Percentiles rank a stretch among this genome's conserved stretches.
phyloP scores from a whole-genome alignment of 345 rosid genomes.

The Corymbia maculata region DNA sequence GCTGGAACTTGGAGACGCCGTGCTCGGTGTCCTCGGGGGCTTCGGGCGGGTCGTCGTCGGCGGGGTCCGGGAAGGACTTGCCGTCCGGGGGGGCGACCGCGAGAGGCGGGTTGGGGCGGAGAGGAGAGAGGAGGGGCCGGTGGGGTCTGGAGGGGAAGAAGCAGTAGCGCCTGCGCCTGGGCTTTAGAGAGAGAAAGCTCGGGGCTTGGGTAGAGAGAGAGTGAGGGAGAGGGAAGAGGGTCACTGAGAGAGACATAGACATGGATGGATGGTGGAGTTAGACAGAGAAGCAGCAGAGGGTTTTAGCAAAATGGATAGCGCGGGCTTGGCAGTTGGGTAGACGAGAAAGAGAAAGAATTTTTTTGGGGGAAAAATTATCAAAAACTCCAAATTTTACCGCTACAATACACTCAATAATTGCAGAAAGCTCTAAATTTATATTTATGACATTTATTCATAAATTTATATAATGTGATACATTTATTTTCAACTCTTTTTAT shows the following conservation, averaged over 20 bases:
- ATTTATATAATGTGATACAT: too few species aligned
- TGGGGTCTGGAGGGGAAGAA: constrained; percentile 5
- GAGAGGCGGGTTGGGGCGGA: constrained; percentile 2
- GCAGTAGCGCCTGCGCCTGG: neutral
- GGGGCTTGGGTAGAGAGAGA: constrained; percentile 18
- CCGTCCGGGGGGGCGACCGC: constrained; percentile 38
- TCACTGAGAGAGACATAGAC: neutral
- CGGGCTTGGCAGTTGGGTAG: constrained; percentile 1
- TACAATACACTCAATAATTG: too few species aligned
- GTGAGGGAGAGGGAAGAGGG: constrained; percentile 5
- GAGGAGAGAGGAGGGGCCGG: constrained; percentile 8
- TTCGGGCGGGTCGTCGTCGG: constrained; percentile 87
- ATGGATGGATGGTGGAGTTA: neutral
- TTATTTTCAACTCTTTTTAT: too few species aligned
- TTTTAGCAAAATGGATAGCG: neutral
- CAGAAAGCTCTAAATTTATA: too few species aligned
- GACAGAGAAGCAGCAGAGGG: neutral
- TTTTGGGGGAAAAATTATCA: too few species aligned
- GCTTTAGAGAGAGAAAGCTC: constrained; percentile 20
- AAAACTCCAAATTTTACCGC: too few species aligned
- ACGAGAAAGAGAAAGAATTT: neutral
- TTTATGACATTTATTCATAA: too few species aligned
- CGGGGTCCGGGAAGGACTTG: constrained; percentile 46
- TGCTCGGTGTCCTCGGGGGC: constrained; percentile 78
- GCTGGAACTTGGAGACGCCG: constrained; percentile 67